Evolutionary conservation across 768 basidiomycete species (phyloP).

Genomic region (Hypholoma sublateritium): DNA sequence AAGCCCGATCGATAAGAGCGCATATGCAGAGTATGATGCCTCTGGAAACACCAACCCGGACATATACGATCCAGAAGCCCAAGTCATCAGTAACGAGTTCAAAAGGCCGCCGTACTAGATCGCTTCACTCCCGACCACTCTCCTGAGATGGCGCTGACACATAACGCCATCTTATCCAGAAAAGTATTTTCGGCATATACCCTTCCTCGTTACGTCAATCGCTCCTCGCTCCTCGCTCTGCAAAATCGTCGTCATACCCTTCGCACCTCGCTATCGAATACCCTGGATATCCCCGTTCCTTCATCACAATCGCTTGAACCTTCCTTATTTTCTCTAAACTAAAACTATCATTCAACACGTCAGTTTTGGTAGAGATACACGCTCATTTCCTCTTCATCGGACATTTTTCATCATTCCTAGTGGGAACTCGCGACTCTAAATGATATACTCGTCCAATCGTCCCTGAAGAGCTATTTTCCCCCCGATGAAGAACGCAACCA

Average conservation of each 20-base stretch:
- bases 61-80: constrained; percentile 58
- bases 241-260: not conserved
- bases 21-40: constrained; percentile 53
- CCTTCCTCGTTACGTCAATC: constrained; percentile 9
- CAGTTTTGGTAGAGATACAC: not conserved
- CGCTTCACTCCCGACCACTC: not conserved
- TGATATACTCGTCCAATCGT: constrained; percentile 1
- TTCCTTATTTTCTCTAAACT: constrained; percentile 4
- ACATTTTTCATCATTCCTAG: constrained; percentile 10
- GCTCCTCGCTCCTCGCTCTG: not conserved
- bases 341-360: constrained; percentile 8
- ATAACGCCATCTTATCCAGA: not conserved
- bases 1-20: constrained; percentile 38
- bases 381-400: constrained; percentile 6
- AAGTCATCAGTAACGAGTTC: constrained; percentile 59
- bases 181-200: constrained; percentile 13
- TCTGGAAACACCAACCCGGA: constrained; percentile 52
- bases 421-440: constrained; percentile 3
- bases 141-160: not conserved
- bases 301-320: not conserved
- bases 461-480: not conserved
- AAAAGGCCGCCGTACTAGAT: constrained; percentile 52
- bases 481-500: not conserved
- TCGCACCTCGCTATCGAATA: constrained; percentile 5
- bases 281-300: constrained; percentile 8